Conservation (phyloP, 148 eudicot species). For the Nyssa sinensis region DNA sequence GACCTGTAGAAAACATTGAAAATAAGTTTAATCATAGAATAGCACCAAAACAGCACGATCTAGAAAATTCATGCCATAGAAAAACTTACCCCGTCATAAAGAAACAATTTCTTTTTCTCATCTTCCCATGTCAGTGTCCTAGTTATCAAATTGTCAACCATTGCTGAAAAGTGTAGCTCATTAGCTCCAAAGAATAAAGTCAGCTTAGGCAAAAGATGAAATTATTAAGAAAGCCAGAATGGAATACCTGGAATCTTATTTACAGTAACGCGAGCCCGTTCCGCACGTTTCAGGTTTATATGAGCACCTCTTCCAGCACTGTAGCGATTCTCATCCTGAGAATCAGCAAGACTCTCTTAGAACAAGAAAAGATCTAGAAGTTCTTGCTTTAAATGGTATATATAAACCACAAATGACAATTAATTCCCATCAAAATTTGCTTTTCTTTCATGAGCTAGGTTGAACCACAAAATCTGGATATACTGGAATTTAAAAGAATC, state of each 20-base stretch:
- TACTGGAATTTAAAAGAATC: background rate
- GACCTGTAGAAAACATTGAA: slow-evolving; percentile 39
- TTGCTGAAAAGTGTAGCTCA: slow-evolving; percentile 30
- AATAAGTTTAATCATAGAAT: background rate
- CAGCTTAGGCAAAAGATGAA: slow-evolving; percentile 10
- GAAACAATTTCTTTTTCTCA: slow-evolving; percentile 63
- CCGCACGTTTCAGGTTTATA: slow-evolving; percentile 88
- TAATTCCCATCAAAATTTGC: background rate
- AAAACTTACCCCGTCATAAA: slow-evolving; percentile 70
- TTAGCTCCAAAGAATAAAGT: slow-evolving; percentile 12
- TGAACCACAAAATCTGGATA: background rate
- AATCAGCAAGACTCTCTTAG: slow-evolving; percentile 8
- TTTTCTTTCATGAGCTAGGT: background rate
- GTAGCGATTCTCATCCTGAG: slow-evolving; percentile 77
- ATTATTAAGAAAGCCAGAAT: background rate
- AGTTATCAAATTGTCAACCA: slow-evolving; percentile 70
- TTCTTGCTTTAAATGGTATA: background rate
- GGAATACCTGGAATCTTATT: slow-evolving; percentile 85
- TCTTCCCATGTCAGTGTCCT: slow-evolving; percentile 76
- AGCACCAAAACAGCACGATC: background rate
- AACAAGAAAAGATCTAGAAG: background rate
- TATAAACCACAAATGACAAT: background rate
- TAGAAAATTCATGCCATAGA: background rate
- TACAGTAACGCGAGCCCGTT: slow-evolving; percentile 73
- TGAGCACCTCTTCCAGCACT: slow-evolving; percentile 95